These are phyloP conservation scores for Volvox reticuliferus DNA, from an alignment of 139 green algal genomes.

Conservation along the genomic window DNA sequence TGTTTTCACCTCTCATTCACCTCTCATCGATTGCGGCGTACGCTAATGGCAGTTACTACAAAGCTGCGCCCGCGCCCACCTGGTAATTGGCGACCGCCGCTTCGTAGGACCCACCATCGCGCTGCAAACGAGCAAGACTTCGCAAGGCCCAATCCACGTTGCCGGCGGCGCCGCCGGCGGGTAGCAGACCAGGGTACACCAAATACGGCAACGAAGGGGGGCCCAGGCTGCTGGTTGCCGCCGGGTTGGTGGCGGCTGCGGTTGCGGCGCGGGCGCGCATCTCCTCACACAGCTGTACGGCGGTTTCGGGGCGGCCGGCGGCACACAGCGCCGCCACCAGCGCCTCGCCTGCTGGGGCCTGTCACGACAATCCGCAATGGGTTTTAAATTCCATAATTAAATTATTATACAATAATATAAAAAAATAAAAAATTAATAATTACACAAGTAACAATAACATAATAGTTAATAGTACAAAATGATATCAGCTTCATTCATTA, in stretches of 20 bases:
- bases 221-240: not conserved
- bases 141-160: slow-evolving; percentile 38
- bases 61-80: not conserved
- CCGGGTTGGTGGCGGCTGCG: not conserved
- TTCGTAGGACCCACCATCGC: not conserved
- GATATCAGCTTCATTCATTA: too few relatives aligned
- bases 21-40: too few relatives aligned
- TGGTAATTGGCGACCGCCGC: slow-evolving; percentile 34
- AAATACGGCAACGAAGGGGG: not conserved
- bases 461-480: too few relatives aligned
- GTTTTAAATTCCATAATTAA: not conserved
- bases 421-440: not conserved
- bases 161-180: not conserved
- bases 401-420: not conserved
- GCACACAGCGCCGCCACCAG: slow-evolving; percentile 63
- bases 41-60: too few relatives aligned
- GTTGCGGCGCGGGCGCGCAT: not conserved
- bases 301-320: slow-evolving; percentile 41
- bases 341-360: slow-evolving; percentile 61
- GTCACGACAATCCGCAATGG: not conserved
- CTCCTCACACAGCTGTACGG: slow-evolving; percentile 60
- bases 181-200: slow-evolving; percentile 4
- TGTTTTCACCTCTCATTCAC: too few relatives aligned
- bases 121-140: slow-evolving; percentile 35
- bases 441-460: too few relatives aligned